Conservation (phyloP, 2,329 filamentous ascomycete species). For the Neocucurbitaria cava region DNA sequence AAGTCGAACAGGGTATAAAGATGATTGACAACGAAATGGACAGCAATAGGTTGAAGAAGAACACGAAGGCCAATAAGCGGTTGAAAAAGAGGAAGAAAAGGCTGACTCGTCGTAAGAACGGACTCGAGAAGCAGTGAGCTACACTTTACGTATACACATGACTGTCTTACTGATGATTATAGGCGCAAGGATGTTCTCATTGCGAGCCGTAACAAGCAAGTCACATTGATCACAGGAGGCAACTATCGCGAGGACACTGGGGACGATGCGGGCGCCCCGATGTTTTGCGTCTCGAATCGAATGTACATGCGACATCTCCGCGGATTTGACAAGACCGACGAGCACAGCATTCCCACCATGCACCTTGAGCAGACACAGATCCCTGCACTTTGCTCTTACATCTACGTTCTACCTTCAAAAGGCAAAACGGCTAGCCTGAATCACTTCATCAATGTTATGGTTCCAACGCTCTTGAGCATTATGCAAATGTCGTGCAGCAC, state of each 20-base stretch:
- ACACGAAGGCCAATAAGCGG: slow-evolving; percentile 4
- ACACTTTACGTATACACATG: not conserved
- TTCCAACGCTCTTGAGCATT: slow-evolving; percentile 15
- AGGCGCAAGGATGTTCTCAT: slow-evolving; percentile 9
- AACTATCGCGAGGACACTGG: slow-evolving; percentile 19
- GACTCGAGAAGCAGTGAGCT: slow-evolving; percentile 2
- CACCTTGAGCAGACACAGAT: slow-evolving; percentile 20
- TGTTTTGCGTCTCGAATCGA: slow-evolving; percentile 27
- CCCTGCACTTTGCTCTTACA: slow-evolving; percentile 13
- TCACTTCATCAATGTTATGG: slow-evolving; percentile 1
- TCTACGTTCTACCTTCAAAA: slow-evolving; percentile 18
- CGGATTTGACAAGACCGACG: slow-evolving; percentile 2
- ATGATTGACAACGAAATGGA: not conserved
- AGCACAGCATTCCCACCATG: slow-evolving; percentile 7
- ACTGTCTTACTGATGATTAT: not conserved
- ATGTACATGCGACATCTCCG: slow-evolving; percentile 24
- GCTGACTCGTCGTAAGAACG: not conserved
- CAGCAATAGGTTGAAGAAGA: not conserved
- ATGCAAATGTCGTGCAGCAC: slow-evolving; percentile 27
- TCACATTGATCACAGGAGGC: slow-evolving; percentile 3
- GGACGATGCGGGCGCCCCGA: slow-evolving; percentile 11
- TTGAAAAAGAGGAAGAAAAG: slow-evolving; percentile 1
- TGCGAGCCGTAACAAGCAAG: slow-evolving; percentile 13
- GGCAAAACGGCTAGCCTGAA: slow-evolving; percentile 14
- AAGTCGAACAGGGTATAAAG: not conserved